phyloP scores from a whole-genome alignment of 257 asterid species.

The Fraxinus pennsylvanica region DNA sequence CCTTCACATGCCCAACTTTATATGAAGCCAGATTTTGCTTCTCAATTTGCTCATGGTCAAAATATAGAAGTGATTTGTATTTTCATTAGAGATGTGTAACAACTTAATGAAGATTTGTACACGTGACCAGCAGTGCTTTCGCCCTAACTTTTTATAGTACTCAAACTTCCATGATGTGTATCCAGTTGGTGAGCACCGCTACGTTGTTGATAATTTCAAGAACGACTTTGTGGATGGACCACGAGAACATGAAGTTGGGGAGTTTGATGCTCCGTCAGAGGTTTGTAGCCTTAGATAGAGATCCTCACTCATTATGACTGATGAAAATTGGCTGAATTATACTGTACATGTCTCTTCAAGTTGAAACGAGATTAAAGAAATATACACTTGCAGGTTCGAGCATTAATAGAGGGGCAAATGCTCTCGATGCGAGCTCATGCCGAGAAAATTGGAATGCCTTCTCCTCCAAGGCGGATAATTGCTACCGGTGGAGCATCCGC shows the following conservation, averaged over 20 bases:
- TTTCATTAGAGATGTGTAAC: background rate
- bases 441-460: constrained; percentile 70
- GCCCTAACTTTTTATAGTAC: background rate
- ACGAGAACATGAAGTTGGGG: constrained; percentile 39
- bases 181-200: constrained; percentile 72
- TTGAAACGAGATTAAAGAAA: background rate
- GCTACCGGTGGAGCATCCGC: constrained; percentile 85
- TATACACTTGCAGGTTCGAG: constrained; percentile 54
- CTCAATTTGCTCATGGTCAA: background rate
- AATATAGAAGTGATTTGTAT: background rate
- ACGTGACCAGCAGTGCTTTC: background rate
- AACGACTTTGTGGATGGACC: constrained; percentile 35
- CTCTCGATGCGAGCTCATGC: constrained; percentile 78
- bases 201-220: constrained; percentile 41
- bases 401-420: constrained; percentile 67
- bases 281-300: constrained; percentile 30
- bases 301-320: background rate
- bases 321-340: constrained; percentile 5
- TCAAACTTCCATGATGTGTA: constrained; percentile 8
- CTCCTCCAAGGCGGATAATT: constrained; percentile 67
- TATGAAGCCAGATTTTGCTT: background rate
- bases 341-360: background rate
- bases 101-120: background rate
- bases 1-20: background rate
- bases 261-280: constrained; percentile 71